Evolutionary conservation across 2,329 filamentous ascomycete genomes (phyloP).

Genomic region (Apiospora saccharicola): DNA sequence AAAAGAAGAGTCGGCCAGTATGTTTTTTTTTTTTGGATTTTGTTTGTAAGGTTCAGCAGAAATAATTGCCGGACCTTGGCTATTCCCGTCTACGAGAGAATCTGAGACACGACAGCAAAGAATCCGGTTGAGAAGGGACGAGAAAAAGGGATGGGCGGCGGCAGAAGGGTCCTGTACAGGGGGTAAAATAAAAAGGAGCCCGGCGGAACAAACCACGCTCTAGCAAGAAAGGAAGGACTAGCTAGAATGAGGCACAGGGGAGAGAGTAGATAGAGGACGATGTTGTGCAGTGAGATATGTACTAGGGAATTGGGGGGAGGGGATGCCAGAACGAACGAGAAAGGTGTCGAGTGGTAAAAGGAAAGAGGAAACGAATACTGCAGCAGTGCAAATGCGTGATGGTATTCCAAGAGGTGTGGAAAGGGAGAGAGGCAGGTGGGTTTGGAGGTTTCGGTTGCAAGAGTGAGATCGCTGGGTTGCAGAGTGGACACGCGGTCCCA

Average conservation of each 20-base stretch:
- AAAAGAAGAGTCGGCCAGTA: conserved; percentile 13
- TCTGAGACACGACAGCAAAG: conserved; percentile 24
- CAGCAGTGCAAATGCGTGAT: conserved; percentile 26
- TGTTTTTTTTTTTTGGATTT: conserved; percentile 5
- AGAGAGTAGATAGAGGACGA: conserved; percentile 1
- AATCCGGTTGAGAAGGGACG: conserved; percentile 23
- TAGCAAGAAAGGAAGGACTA: conserved; percentile 21
- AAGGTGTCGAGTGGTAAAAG: conserved; percentile 24
- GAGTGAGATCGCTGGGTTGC: conserved; percentile 25
- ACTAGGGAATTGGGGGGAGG: conserved; percentile 25
- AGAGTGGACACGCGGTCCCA: conserved; percentile 24
- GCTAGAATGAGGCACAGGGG: conserved; percentile 15
- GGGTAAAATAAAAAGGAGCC: conserved; percentile 28
- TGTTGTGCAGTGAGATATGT: conserved; percentile 24
- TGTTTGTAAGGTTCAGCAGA: conserved; percentile 21
- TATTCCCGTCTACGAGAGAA: conserved; percentile 17
- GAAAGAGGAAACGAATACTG: conserved; percentile 24
- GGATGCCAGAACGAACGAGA: conserved; percentile 23
- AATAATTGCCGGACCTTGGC: conserved; percentile 15
- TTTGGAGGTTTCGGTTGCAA: conserved; percentile 25
- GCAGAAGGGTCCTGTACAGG: conserved; percentile 25
- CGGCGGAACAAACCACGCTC: conserved; percentile 21
- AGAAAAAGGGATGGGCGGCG: conserved; percentile 20
- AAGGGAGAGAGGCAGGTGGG: conserved; percentile 25
- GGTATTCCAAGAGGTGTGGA: conserved; percentile 27